Evolutionary conservation across 2,329 filamentous ascomycete genomes (phyloP).

Genomic region (Penicillium italicum): DNA sequence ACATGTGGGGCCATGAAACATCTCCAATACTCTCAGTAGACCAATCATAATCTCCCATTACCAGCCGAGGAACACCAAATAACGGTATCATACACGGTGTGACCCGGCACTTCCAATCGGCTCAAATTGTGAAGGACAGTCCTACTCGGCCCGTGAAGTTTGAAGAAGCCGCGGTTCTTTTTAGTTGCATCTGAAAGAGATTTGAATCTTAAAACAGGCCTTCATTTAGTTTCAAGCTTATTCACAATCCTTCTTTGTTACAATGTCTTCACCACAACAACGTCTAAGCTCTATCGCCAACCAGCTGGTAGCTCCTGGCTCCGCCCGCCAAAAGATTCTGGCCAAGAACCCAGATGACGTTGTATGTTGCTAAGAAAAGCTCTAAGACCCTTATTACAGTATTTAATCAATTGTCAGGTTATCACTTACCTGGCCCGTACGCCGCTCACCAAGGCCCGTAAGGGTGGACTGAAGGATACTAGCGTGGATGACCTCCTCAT

Average conservation of each 20-base stretch:
- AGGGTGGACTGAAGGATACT: slow-evolving; percentile 42
- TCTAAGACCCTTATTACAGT: background rate
- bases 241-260: background rate
- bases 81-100: slow-evolving; percentile 30
- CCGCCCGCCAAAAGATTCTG: slow-evolving; percentile 32
- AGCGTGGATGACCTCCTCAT: slow-evolving; percentile 36
- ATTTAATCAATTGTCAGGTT: slow-evolving; percentile 28
- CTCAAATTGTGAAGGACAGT: background rate
- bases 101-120: slow-evolving; percentile 28
- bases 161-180: slow-evolving; percentile 24
- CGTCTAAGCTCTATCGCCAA: slow-evolving; percentile 41
- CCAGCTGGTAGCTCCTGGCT: slow-evolving; percentile 35
- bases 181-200: background rate
- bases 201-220: slow-evolving; percentile 8
- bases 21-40: background rate
- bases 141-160: background rate
- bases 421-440: slow-evolving; percentile 41
- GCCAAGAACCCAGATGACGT: slow-evolving; percentile 40
- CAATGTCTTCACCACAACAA: slow-evolving; percentile 40
- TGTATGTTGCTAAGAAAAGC: slow-evolving; percentile 26
- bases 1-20: background rate
- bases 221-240: background rate
- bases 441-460: slow-evolving; percentile 40
- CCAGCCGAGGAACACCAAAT: slow-evolving; percentile 22
- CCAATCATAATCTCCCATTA: background rate